These are phyloP conservation scores for Phytophthora pseudosyringae DNA, from an alignment of 352 stramenopile genomes.

Conservation along the genomic window DNA sequence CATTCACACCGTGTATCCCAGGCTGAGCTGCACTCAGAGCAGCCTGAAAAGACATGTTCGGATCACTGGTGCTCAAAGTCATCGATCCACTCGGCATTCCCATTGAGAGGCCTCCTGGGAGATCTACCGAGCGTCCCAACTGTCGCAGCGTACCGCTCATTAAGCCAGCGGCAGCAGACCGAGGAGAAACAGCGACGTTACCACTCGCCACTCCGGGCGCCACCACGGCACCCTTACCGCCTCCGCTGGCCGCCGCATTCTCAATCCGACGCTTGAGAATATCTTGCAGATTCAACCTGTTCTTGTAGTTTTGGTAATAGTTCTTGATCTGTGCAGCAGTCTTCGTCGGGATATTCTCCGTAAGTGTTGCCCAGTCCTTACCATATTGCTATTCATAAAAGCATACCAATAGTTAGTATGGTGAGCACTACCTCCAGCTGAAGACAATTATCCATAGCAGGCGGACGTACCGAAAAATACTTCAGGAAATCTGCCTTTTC, in stretches of 20 bases:
- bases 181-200: constrained; percentile 35
- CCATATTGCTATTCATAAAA: constrained; percentile 64
- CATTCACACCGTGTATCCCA: constrained; percentile 36
- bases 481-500: constrained; percentile 91
- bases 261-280: constrained; percentile 86
- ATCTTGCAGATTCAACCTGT: constrained; percentile 87
- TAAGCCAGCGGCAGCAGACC: constrained; percentile 40
- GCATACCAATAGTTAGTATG: constrained; percentile 18
- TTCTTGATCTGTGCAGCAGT: constrained; percentile 93
- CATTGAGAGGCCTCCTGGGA: constrained; percentile 23
- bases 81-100: constrained; percentile 35
- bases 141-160: constrained; percentile 41
- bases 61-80: constrained; percentile 27
- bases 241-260: constrained; percentile 37
- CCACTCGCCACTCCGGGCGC: constrained; percentile 18
- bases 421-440: not conserved
- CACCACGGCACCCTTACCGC: constrained; percentile 10
- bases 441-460: not conserved
- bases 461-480: constrained; percentile 80
- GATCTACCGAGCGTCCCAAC: constrained; percentile 28
- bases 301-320: constrained; percentile 95
- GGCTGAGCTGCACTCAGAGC: constrained; percentile 42
- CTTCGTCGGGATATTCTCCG: constrained; percentile 89
- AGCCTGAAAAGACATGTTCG: constrained; percentile 43
- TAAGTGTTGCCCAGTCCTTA: constrained; percentile 90